A percentile compares a stretch with the other conserved stretches of the same genome.
Evolutionary conservation across 176 grass and related monocot species (phyloP).

Genomic region (Saccharum officinarum): DNA sequence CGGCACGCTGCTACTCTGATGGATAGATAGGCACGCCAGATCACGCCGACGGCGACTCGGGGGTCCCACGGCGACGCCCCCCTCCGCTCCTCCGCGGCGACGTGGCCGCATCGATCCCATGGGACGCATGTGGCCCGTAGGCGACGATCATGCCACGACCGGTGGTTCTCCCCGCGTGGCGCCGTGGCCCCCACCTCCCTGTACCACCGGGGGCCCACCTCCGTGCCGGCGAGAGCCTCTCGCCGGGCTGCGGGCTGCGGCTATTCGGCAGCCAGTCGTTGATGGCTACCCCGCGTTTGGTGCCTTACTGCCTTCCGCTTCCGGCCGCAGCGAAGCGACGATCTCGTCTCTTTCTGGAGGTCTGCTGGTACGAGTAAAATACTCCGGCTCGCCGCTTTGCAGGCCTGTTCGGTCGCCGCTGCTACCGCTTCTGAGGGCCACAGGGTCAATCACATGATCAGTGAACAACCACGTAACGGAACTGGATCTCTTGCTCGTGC

Average conservation of each 20-base stretch:
- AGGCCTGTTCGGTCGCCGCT: constrained; percentile 4
- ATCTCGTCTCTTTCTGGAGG: constrained; percentile 11
- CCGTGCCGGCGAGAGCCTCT: constrained; percentile 7
- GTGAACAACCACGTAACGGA: neutral
- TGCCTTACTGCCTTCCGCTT: neutral
- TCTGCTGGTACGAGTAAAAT: neutral
- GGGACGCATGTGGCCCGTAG: constrained; percentile 40
- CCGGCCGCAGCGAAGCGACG: neutral
- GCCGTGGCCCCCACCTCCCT: neutral
- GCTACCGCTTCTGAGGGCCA: neutral
- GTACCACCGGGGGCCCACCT: neutral
- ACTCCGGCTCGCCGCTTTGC: neutral
- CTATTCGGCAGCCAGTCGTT: neutral
- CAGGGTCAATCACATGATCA: neutral
- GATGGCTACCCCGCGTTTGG: constrained; percentile 8
- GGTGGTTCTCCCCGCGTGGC: neutral
- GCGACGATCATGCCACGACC: constrained; percentile 1
- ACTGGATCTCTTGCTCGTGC: neutral
- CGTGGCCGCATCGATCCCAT: constrained; percentile 47
- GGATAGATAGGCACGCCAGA: constrained; percentile 36
- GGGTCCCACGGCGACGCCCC: neutral
- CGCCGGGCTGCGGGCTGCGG: constrained; percentile 6
- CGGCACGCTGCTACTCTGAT: neutral
- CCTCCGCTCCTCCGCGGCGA: constrained; percentile 8
- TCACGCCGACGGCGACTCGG: constrained; percentile 38